These are phyloP conservation scores for Cymbidium sinense DNA, from an alignment of 106 monocot species.

Conservation along the genomic window DNA sequence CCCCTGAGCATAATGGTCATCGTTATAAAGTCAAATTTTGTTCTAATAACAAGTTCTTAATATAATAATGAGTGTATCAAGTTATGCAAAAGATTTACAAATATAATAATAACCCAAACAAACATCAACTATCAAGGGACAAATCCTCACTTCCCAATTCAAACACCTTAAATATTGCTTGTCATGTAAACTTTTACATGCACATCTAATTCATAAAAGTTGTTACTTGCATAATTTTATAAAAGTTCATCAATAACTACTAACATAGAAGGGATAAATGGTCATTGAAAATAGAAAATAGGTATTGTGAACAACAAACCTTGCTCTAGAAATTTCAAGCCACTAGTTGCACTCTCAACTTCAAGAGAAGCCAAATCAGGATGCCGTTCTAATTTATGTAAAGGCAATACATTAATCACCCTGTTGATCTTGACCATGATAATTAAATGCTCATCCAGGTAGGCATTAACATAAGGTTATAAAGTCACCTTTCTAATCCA, in stretches of 20 bases:
- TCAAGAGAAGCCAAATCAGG: background rate
- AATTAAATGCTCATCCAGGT: background rate
- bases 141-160: no score
- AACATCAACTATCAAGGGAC: no score
- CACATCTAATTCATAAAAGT: no score
- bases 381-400: background rate
- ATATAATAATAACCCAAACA: no score
- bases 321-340: background rate
- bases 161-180: no score
- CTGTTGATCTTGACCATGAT: background rate
- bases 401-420: background rate
- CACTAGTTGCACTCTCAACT: slow-evolving; percentile 2
- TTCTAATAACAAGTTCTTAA: no score
- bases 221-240: no score
- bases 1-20: no score
- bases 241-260: background rate
- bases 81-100: no score
- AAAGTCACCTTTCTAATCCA: background rate
- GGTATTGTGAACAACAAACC: background rate
- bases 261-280: background rate
- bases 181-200: no score
- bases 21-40: no score
- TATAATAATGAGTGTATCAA: no score
- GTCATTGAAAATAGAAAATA: background rate
- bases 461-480: background rate